Percentiles rank a stretch among this genome's conserved stretches.
Conservation (phyloP, 2,329 filamentous ascomycete genomes). For the Alternaria novae-zelandiae region DNA sequence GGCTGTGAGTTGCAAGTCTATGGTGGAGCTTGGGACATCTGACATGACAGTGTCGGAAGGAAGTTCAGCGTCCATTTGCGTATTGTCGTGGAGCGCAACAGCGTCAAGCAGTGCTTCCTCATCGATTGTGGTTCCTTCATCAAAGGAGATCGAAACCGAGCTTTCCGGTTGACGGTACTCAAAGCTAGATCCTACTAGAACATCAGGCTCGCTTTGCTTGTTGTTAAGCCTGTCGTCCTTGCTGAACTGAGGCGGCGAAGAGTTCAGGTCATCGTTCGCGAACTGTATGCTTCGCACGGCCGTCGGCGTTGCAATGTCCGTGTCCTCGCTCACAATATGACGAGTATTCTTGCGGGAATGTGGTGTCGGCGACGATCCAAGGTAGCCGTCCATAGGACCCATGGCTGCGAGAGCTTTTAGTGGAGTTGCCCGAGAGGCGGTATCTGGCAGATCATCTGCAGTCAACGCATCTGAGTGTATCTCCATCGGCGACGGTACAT, state of each 20-base stretch:
- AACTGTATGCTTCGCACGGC: slow-evolving; percentile 31
- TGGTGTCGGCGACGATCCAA: slow-evolving; percentile 48
- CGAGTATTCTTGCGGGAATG: slow-evolving; percentile 36
- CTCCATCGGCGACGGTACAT: slow-evolving; percentile 32
- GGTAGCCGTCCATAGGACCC: slow-evolving; percentile 43
- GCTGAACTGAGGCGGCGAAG: slow-evolving; percentile 46
- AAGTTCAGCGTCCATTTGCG: slow-evolving; percentile 1
- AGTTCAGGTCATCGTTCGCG: slow-evolving; percentile 38
- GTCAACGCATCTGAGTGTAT: slow-evolving; percentile 37
- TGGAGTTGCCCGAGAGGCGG: slow-evolving; percentile 34
- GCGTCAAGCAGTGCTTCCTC: slow-evolving; percentile 31
- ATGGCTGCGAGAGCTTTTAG: slow-evolving; percentile 32
- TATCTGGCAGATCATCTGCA: slow-evolving; percentile 31
- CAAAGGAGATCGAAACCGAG: slow-evolving; percentile 30
- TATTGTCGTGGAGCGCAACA: slow-evolving; percentile 10
- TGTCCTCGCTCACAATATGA: slow-evolving; percentile 35
- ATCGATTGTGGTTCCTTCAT: slow-evolving; percentile 43
- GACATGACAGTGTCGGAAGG: slow-evolving; percentile 22
- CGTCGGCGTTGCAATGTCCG: slow-evolving; percentile 36
- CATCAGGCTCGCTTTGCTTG: slow-evolving; percentile 1
- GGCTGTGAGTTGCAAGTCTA: slow-evolving; percentile 43
- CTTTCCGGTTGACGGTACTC: slow-evolving; percentile 25
- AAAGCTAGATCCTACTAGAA: slow-evolving; percentile 26
- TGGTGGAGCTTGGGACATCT: slow-evolving; percentile 38
- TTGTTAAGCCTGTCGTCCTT: slow-evolving; percentile 4